Percentiles rank a stretch among this genome's conserved stretches.
phyloP scores from a whole-genome alignment of 805 yeast genomes.

The baker's yeast (Saccharomyces cerevisiae) region DNA sequence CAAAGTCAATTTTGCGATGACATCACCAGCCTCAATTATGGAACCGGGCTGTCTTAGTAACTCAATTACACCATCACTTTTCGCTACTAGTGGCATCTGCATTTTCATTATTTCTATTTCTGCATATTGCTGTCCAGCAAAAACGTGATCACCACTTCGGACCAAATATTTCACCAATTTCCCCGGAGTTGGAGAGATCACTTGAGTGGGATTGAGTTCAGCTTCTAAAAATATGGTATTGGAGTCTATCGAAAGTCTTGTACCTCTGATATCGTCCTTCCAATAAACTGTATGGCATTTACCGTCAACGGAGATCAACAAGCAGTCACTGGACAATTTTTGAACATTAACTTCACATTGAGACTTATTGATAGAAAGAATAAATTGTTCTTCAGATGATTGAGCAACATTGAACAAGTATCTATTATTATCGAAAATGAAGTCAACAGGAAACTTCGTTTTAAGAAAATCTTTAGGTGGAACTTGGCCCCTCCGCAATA shows the following conservation, averaged over 20 bases:
- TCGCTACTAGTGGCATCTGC: slow-evolving; percentile 96
- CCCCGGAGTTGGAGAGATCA: slow-evolving; percentile 98
- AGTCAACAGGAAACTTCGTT: slow-evolving; percentile 87
- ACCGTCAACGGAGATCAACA: slow-evolving; percentile 80
- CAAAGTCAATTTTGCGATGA: slow-evolving; percentile 83
- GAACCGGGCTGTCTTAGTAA: slow-evolving; percentile 96
- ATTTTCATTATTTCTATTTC: slow-evolving; percentile 99
- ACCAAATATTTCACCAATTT: slow-evolving; percentile 88
- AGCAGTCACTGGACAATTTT: slow-evolving; percentile 86
- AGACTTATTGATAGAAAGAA: slow-evolving; percentile 88
- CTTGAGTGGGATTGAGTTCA: slow-evolving; percentile 97
- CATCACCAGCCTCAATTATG: slow-evolving; percentile 91
- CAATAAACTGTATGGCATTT: slow-evolving; percentile 92
- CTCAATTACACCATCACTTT: slow-evolving; percentile 88
- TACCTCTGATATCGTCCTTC: slow-evolving; percentile 95
- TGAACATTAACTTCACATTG: slow-evolving; percentile 80
- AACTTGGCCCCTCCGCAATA: slow-evolving; percentile 91
- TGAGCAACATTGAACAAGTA: slow-evolving; percentile 94
- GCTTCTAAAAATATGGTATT: slow-evolving; percentile 90
- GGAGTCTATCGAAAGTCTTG: slow-evolving; percentile 89
- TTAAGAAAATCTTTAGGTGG: slow-evolving; percentile 73
- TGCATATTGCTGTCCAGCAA: slow-evolving; percentile 89
- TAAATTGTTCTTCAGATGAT: slow-evolving; percentile 76
- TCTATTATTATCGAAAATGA: slow-evolving; percentile 88
- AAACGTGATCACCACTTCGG: slow-evolving; percentile 89